Base-by-base conservation (phyloP, 257 asterid species). In the Salvia miltiorrhiza region DNA sequence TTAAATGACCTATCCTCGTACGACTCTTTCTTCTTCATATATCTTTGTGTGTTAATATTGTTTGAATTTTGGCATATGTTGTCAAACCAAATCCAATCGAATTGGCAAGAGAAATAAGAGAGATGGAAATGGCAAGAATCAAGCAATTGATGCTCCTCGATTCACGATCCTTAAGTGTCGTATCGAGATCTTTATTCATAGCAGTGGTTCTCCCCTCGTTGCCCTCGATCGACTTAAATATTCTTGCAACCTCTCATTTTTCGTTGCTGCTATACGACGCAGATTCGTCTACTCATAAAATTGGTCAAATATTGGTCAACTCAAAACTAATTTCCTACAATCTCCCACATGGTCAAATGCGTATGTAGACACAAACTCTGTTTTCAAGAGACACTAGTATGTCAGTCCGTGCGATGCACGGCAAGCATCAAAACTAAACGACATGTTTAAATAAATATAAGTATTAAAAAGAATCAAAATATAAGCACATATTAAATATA, bases 41-140 rank as follows among this genome's bases (percentile, higher is more conserved):
- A 43, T 17, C 8, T 28, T 40, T 63, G 53, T 4, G 50, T 76
- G 48, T 54, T 40, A 35, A 5, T 35, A 5, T 9, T 5, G 40
- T 35, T 35, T 0, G 9, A 35, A 1, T 35, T 35, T 7, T 35
- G 10, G 40, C 47, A 58, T 65, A 55, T 58, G 69, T 77, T 76
- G 84, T 78, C 63, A 39, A 70, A 56, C 8, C 5, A 30, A 26
- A 35, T 35, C 40, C 59, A 50, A n/a, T 58, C 20, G 56, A 24
- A 52, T 65, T 69, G 2, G 65, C 17, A 52, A 9, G 4, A 32
- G 4, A 66, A 76, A 63, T 30, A 17, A 33, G 48, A 72, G 48
- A 49, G 67, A 90, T 90, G 97, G 96, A 90, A 79, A n/a, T 88
- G 39, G 81, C 78, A 24, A 83, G 96, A 63, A 82, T 90, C 49